A percentile compares a stretch with the other conserved stretches of the same genome.
phyloP scores from a whole-genome alignment of 2,329 filamentous ascomycete genomes.

The Cryphonectria naterciae region DNA sequence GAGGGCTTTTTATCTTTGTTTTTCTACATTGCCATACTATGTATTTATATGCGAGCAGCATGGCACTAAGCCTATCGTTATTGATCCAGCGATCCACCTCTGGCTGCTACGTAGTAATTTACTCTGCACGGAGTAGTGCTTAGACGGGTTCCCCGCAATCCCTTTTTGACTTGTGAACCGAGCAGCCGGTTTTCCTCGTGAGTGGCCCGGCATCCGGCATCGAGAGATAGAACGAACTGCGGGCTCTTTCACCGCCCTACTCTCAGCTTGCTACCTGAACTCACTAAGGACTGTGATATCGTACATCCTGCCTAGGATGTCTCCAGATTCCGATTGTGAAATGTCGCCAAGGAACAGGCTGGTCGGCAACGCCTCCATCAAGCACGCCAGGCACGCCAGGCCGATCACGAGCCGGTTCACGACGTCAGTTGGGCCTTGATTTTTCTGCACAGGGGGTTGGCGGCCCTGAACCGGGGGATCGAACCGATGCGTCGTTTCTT shows the following conservation, averaged over 20 bases:
- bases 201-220: slow-evolving; percentile 9
- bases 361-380: neutral
- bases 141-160: slow-evolving; percentile 23
- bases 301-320: neutral
- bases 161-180: neutral
- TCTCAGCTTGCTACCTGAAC: neutral
- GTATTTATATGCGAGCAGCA: slow-evolving; percentile 9
- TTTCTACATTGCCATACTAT: neutral
- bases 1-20: neutral
- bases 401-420: neutral
- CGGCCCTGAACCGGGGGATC: neutral
- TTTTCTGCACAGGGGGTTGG: neutral
- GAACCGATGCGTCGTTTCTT: neutral
- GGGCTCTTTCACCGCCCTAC: neutral
- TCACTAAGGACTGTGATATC: neutral
- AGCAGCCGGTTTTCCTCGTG: neutral
- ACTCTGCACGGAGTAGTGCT: neutral
- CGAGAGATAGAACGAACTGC: slow-evolving; percentile 1
- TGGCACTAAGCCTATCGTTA: neutral
- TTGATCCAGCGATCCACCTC: neutral
- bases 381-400: neutral
- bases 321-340: neutral
- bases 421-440: neutral
- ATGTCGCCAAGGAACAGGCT: neutral
- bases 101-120: slow-evolving; percentile 8